Conservation (phyloP, 345 rosid genomes). For the Nasturtium officinale region DNA sequence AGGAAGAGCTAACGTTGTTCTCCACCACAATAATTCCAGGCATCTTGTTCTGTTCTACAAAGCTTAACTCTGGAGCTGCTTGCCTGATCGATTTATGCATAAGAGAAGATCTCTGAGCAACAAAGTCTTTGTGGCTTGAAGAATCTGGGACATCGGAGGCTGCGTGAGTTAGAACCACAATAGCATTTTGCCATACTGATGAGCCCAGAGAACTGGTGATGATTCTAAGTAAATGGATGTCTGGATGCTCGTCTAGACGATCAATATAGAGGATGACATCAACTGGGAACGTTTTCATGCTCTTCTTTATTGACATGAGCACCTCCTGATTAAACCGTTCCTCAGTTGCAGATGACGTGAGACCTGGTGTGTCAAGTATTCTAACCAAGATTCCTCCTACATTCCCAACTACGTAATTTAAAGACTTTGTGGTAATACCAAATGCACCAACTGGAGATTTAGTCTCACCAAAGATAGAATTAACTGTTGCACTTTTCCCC, state of each 20-base stretch:
- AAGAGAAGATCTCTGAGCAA: slow-evolving; percentile 48
- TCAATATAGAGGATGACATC: slow-evolving; percentile 75
- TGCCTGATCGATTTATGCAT: slow-evolving; percentile 54
- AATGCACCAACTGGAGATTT: slow-evolving; percentile 57
- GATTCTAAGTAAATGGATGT: slow-evolving; percentile 51
- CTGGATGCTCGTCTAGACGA: slow-evolving; percentile 59
- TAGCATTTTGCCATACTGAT: slow-evolving; percentile 67
- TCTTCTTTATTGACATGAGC: slow-evolving; percentile 60
- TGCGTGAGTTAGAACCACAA: slow-evolving; percentile 69
- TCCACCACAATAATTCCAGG: slow-evolving; percentile 62
- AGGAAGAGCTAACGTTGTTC: slow-evolving; percentile 47
- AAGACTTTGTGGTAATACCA: slow-evolving; percentile 52
- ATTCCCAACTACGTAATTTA: slow-evolving; percentile 54
- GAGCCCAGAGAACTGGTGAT: slow-evolving; percentile 55
- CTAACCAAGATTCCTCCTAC: slow-evolving; percentile 54
- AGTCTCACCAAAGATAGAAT: slow-evolving; percentile 67
- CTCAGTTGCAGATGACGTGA: slow-evolving; percentile 53
- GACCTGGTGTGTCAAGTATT: slow-evolving; percentile 79
- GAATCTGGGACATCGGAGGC: slow-evolving; percentile 55
- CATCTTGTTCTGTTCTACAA: slow-evolving; percentile 51
- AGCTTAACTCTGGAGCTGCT: slow-evolving; percentile 53
- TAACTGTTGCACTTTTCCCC: slow-evolving; percentile 80
- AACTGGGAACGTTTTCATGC: slow-evolving; percentile 55
- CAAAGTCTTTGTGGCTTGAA: slow-evolving; percentile 54
- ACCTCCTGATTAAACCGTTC: slow-evolving; percentile 56